Base-by-base conservation (phyloP, 257 asterid species). In the Fraxinus pennsylvanica region DNA sequence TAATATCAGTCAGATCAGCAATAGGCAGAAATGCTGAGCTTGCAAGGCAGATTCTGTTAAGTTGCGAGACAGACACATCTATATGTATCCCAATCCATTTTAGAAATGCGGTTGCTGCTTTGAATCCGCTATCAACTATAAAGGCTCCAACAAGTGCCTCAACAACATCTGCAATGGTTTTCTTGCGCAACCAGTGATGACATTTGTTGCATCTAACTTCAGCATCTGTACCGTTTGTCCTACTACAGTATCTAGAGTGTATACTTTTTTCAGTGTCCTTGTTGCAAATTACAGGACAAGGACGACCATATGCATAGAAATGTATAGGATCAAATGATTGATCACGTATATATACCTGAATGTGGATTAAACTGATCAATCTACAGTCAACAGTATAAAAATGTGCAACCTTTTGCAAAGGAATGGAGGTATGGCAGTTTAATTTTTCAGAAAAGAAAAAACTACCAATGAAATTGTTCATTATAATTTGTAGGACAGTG, bases 111-210 rank as follows among this genome's bases (percentile, higher is more conserved):
- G 86, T 83, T 72, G 98, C 99, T 71, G 89, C 98, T 85, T 85
- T 89, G 81, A 96, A 93, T 79, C 99, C 99, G 74, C 94, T 83
- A 73, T 96, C 98, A 73, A 93, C 92, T 67, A 96, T 71, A 81
- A 96, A 96, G 70, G 96, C 99, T 74, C 97, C 97, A 81, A 87
- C 75, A 81, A 96, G 97, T 79, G 97, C 97, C 88, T 96, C 99
- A 71, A 96, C 88, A 86, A 86, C 91, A 82, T 96, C 99, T 70
- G 99, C 92, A 74, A 96, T 84, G 79, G 96, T 92, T 89, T 96
- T 96, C 89, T 90, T 89, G 69, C 82, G 82, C 85, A 96, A 85
- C 99, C 94, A 91, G 82, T 88, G 97, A 89, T 96, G 99, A 82
- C 85, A 75, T 89, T 84, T 96, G 90, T 84, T 87, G 91, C 99